Evolutionary conservation across 441 rosid species (phyloP), one percentile per base, ranked within the genome.

Genomic region (Gossypium schwendimanii): DNA sequence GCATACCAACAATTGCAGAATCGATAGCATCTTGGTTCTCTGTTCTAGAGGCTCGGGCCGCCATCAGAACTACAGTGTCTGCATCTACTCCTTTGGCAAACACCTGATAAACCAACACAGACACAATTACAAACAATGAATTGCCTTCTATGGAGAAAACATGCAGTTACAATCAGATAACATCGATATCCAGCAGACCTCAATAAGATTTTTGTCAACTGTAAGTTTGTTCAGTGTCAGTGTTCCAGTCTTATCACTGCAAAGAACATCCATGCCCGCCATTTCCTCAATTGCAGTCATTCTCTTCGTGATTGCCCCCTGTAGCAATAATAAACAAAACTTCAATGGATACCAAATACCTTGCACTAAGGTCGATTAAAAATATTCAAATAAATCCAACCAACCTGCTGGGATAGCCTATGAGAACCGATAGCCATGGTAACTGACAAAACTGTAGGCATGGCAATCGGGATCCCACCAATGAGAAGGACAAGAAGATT

Each of bases 261-360:
- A 91, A 76, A 93, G 96, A 72, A 93, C 98, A 75, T 93, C 98
- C 98, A 93, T 93, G 80, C 97, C 98, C 24, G 98, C 98, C 98
- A 94, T 94, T 82, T 92, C 98, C 82, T 94, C 98, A 62, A 94
- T 94, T 24, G 97, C 97, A 66, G 98, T 94, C 98, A 94, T 94
- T 82, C 97, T 87, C 88, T 94, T 94, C 6, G 98, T 94, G 77
- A 94, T 94, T 58, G 98, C 98, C 66, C 98, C 98, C 97, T 94
- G 83, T 7, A 60, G 52, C 69, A 33, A 77, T 24, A 33, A 75
- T 63, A 45, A 61, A 67, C 33, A 61, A 15, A 73, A 33, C 41
- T 28, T 24, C 39, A 62, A 63, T 58, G 33, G 33, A 47, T 69
- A 73, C 69, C 69, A 67, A 69, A 45, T 49, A 14, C 20, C 73